phyloP scores from a whole-genome alignment of 495 filamentous ascomycete species.

The Penicillium longicatenatum region DNA sequence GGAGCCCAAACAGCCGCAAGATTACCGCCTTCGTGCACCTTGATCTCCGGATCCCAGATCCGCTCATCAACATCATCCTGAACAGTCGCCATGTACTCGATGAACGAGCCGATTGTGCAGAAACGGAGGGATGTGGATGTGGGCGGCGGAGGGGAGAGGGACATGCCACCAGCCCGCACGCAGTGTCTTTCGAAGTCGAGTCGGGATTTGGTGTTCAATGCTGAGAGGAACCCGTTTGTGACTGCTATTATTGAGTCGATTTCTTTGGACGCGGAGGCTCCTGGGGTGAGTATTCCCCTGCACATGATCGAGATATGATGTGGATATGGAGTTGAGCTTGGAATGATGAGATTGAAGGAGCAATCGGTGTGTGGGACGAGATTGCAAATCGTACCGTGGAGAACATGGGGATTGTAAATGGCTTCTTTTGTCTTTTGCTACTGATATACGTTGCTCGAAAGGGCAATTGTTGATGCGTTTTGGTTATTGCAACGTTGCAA shows the following conservation, averaged over 20 bases:
- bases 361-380: not conserved
- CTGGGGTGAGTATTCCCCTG: slow-evolving; percentile 19
- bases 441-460: not conserved
- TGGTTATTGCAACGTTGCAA: slow-evolving; percentile 23
- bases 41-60: slow-evolving; percentile 42
- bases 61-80: slow-evolving; percentile 40
- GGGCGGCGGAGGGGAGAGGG: slow-evolving; percentile 36
- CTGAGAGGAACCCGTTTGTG: slow-evolving; percentile 37
- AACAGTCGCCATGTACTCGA: slow-evolving; percentile 36
- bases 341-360: not conserved
- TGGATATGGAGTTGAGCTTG: not conserved
- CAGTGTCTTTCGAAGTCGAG: slow-evolving; percentile 42
- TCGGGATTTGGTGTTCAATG: slow-evolving; percentile 35
- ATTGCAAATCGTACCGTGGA: not conserved
- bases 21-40: slow-evolving; percentile 34
- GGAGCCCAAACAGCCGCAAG: slow-evolving; percentile 45
- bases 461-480: not conserved
- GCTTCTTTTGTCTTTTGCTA: not conserved
- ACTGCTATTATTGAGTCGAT: slow-evolving; percentile 35
- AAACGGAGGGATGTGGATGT: slow-evolving; percentile 37
- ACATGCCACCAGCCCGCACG: slow-evolving; percentile 42
- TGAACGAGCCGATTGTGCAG: slow-evolving; percentile 42
- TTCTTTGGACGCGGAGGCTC: slow-evolving; percentile 19
- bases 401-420: too few relatives aligned
- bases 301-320: slow-evolving; percentile 20